Conservation (phyloP, 2,329 filamentous ascomycete genomes). For the Colletotrichum sp. region DNA sequence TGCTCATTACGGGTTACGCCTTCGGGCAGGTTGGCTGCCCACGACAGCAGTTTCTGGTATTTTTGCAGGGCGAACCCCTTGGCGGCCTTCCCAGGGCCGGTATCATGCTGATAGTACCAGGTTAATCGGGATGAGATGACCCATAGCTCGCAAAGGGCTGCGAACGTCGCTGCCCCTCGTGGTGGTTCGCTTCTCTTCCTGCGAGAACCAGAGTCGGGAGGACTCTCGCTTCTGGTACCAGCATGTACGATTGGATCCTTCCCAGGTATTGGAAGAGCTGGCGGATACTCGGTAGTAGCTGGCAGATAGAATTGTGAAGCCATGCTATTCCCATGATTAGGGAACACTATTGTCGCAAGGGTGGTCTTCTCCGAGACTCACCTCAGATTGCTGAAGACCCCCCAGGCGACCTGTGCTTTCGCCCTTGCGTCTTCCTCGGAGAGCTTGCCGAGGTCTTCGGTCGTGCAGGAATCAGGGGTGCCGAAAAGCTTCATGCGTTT, state of each 20-base stretch:
- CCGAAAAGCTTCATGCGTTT: slow-evolving; percentile 13
- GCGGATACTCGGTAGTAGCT: slow-evolving; percentile 14
- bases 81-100: slow-evolving; percentile 7
- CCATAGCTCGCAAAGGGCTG: slow-evolving; percentile 40
- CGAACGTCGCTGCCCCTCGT: slow-evolving; percentile 28
- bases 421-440: background rate
- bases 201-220: background rate
- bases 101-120: slow-evolving; percentile 29
- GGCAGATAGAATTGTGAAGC: slow-evolving; percentile 7
- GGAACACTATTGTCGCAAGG: background rate
- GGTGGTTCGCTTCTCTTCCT: background rate
- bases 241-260: background rate
- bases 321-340: background rate
- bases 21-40: slow-evolving; percentile 37
- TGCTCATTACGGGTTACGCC: slow-evolving; percentile 28
- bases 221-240: background rate
- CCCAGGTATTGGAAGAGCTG: slow-evolving; percentile 10
- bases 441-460: background rate
- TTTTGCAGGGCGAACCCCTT: slow-evolving; percentile 37
- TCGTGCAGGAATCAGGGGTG: slow-evolving; percentile 2
- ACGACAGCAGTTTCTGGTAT: slow-evolving; percentile 42
- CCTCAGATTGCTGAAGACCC: slow-evolving; percentile 42
- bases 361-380: slow-evolving; percentile 24
- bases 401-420: slow-evolving; percentile 29
- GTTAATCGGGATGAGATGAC: slow-evolving; percentile 35